Base-by-base conservation (phyloP, 2,329 filamentous ascomycete genomes). In the Diplodia intermedia region DNA sequence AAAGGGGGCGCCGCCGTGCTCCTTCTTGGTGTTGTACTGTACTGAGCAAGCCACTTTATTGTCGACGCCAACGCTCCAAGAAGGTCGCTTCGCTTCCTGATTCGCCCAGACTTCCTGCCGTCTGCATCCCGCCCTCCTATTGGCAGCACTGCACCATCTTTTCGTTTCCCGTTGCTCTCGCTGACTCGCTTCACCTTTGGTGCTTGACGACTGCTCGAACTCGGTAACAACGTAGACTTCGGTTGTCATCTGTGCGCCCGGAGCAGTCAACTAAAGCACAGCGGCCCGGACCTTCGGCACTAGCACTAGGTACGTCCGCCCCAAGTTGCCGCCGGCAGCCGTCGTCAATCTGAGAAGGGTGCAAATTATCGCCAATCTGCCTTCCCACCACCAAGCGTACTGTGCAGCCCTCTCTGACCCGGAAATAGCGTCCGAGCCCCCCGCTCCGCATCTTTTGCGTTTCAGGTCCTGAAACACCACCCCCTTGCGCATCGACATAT, bases 221-320 rank as follows among this genome's bases (percentile, higher is more conserved):
- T 33, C 56, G 23, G 50, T 62, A 23, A 36, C 6, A n/a, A n/a
- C 26, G 52, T 52, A 52, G 31, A 38, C 60, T 63, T 63, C 47
- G 47, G n/a, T 6, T 38, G 31, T 26, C 40, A 60, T 43, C n/a
- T 43, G 36, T 60, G 55, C 54, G 50, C 18, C 40, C 36, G 36
- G 20, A 26, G 14, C 4, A 6, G n/a, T 2, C 56, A 29, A n/a
- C 14, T 18, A 43, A 18, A 7, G 18, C 6, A 43, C 26, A 63
- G 60, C 60, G 31, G 60, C 23, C 43, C 40, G 47, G 29, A n/a
- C 60, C 60, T 23, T 52, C 47, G 43, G 60, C 60, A 52, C 29
- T 52, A 38, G 31, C 26, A 20, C 26, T 20, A 23, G 26, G 57
- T 50, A 62, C 40, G 57, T 18, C 40, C 40, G 7, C 14, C 26